These are phyloP conservation scores for Lumnitzera racemosa DNA, from an alignment of 345 rosid species.

Conservation along the genomic window DNA sequence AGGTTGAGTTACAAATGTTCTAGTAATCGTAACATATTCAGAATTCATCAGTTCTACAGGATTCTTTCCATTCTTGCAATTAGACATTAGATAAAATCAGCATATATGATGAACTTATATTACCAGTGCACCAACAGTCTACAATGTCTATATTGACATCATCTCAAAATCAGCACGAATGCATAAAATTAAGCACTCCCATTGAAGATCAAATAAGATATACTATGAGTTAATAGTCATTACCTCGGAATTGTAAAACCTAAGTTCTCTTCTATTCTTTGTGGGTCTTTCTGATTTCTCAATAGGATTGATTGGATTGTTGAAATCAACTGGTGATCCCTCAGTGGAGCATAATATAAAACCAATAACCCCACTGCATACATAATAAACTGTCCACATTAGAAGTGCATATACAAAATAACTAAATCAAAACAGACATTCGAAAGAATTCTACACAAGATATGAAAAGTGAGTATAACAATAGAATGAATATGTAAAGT, in stretches of 20 bases:
- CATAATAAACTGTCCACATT: background rate
- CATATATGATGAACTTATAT: no score
- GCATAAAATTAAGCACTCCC: background rate
- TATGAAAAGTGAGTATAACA: background rate
- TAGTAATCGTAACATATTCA: no score
- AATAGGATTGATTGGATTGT: constrained; percentile 80
- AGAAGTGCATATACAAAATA: background rate
- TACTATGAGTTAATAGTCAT: constrained; percentile 4
- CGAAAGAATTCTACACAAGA: background rate
- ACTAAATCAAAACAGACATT: background rate
- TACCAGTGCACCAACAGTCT: no score
- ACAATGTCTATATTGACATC: no score
- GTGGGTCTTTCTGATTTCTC: constrained; percentile 73
- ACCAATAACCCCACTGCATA: constrained; percentile 84
- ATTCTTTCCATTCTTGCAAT: no score
- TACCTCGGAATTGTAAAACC: constrained; percentile 85
- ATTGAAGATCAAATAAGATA: background rate
- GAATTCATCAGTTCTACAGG: no score
- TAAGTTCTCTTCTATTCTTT: constrained; percentile 54
- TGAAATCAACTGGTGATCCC: constrained; percentile 74
- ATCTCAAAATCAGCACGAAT: background rate
- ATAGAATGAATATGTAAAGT: background rate
- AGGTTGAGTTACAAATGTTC: no score
- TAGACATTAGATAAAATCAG: no score
- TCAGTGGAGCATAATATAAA: constrained; percentile 74